phyloP scores from a whole-genome alignment of 139 green algal species.

The Asterochloris erici region DNA sequence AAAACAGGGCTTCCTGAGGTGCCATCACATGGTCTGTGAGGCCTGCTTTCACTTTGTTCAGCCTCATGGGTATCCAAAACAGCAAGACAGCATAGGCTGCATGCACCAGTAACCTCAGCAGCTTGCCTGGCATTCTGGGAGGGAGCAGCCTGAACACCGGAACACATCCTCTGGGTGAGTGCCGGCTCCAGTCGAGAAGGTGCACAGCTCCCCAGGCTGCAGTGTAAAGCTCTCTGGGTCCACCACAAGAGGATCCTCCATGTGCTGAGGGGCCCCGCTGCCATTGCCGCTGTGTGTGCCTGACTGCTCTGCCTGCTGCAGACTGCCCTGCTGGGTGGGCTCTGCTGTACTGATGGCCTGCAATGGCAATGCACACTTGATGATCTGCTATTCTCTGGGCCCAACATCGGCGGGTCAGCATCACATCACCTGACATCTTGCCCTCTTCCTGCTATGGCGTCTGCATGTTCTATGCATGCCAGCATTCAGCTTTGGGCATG shows the following conservation, averaged over 20 bases:
- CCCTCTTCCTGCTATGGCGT: too few species aligned
- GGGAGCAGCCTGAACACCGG: slow-evolving; percentile 68
- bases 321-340: too few species aligned
- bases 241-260: not conserved
- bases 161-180: slow-evolving; percentile 51
- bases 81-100: not conserved
- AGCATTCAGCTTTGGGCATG: too few species aligned
- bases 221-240: slow-evolving; percentile 61
- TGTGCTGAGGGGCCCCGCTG: too few species aligned
- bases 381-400: too few species aligned
- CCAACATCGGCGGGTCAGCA: too few species aligned
- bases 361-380: too few species aligned
- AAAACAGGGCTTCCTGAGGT: not conserved
- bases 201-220: slow-evolving; percentile 46
- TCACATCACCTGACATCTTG: too few species aligned
- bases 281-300: too few species aligned
- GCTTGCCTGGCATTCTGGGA: slow-evolving; percentile 62
- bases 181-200: slow-evolving; percentile 32
- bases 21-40: not conserved
- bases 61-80: not conserved
- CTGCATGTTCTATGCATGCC: too few species aligned
- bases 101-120: not conserved
- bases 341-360: too few species aligned
- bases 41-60: not conserved
- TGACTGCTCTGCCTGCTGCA: too few species aligned